Conservation (phyloP, 2,329 filamentous ascomycete species). For the Helicocarpus griseus region DNA sequence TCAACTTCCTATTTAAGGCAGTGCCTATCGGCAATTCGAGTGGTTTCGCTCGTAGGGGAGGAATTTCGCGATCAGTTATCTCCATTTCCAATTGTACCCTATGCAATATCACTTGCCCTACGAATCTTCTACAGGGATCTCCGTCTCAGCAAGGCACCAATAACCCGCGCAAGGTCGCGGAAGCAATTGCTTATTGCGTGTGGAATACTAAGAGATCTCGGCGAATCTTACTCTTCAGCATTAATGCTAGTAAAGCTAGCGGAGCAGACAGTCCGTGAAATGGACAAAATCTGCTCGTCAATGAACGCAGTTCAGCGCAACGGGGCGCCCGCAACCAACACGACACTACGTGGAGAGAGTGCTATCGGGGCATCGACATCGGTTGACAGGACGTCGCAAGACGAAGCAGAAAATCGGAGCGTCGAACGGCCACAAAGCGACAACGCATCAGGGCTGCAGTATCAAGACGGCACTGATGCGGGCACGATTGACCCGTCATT, state of each 20-base stretch:
- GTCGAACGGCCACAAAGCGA: not conserved
- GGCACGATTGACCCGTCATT: not conserved
- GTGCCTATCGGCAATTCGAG: slow-evolving; percentile 49
- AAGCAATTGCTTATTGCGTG: not conserved
- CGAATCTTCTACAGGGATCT: slow-evolving; percentile 56
- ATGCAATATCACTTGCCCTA: slow-evolving; percentile 51
- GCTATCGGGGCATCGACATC: too few species aligned
- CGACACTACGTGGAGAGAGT: too few species aligned
- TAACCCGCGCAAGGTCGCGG: slow-evolving; percentile 37
- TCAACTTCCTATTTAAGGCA: slow-evolving; percentile 47
- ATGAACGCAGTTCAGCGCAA: too few species aligned
- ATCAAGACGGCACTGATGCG: not conserved
- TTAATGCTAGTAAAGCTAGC: slow-evolving; percentile 1
- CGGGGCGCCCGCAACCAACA: not conserved
- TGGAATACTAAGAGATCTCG: slow-evolving; percentile 1
- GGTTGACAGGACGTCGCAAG: not conserved
- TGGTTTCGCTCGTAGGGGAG: slow-evolving; percentile 44
- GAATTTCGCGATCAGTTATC: slow-evolving; percentile 40
- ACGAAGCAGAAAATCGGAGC: not conserved
- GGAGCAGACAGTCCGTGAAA: slow-evolving; percentile 4
- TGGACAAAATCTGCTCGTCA: slow-evolving; percentile 1
- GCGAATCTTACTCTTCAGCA: not conserved
- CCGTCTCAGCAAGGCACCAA: slow-evolving; percentile 50
- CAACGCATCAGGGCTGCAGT: not conserved
- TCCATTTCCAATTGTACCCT: slow-evolving; percentile 51